Evolutionary conservation across 2,329 filamentous ascomycete genomes (phyloP).

Genomic region (Epichloe aotearoae): DNA sequence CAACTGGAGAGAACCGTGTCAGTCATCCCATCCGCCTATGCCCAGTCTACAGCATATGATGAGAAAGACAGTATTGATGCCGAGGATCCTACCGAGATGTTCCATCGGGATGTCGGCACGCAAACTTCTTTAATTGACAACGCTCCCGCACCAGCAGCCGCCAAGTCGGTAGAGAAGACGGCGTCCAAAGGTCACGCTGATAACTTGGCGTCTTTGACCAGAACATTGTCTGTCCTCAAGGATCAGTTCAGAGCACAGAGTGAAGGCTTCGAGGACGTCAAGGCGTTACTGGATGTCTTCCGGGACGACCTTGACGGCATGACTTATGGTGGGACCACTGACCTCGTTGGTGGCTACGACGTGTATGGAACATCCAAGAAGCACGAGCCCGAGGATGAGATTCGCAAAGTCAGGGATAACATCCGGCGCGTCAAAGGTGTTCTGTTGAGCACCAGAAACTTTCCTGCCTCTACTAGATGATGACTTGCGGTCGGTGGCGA

Average conservation of each 20-base stretch:
- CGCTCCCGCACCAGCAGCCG: slow-evolving; percentile 6
- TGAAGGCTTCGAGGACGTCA: slow-evolving; percentile 36
- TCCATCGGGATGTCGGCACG: slow-evolving; percentile 67
- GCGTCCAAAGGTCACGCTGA: slow-evolving; percentile 25
- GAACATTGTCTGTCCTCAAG: slow-evolving; percentile 28
- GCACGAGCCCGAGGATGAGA: slow-evolving; percentile 53
- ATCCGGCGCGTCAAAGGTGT: slow-evolving; percentile 72
- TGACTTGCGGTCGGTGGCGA: background rate
- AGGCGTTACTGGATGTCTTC: slow-evolving; percentile 42
- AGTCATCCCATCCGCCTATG: slow-evolving; percentile 33
- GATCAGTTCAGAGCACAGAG: slow-evolving; percentile 31
- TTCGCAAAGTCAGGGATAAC: slow-evolving; percentile 58
- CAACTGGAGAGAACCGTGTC: slow-evolving; percentile 47
- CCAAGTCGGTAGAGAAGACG: slow-evolving; percentile 14
- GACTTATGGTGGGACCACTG: slow-evolving; percentile 29
- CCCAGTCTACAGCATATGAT: slow-evolving; percentile 8
- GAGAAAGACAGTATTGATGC: slow-evolving; percentile 30
- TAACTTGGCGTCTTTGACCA: slow-evolving; percentile 29
- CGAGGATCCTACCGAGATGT: slow-evolving; percentile 62
- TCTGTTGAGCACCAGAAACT: slow-evolving; percentile 60
- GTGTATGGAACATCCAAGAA: slow-evolving; percentile 30
- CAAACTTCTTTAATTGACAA: slow-evolving; percentile 45
- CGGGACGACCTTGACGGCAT: slow-evolving; percentile 53
- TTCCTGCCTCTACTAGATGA: slow-evolving; percentile 37
- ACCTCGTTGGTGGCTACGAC: slow-evolving; percentile 25